Percentiles rank a stretch among this genome's conserved stretches.
These are phyloP conservation scores for Malassezia furfur DNA, from an alignment of 1,284 basidiomycete genomes.

Conservation along the genomic window DNA sequence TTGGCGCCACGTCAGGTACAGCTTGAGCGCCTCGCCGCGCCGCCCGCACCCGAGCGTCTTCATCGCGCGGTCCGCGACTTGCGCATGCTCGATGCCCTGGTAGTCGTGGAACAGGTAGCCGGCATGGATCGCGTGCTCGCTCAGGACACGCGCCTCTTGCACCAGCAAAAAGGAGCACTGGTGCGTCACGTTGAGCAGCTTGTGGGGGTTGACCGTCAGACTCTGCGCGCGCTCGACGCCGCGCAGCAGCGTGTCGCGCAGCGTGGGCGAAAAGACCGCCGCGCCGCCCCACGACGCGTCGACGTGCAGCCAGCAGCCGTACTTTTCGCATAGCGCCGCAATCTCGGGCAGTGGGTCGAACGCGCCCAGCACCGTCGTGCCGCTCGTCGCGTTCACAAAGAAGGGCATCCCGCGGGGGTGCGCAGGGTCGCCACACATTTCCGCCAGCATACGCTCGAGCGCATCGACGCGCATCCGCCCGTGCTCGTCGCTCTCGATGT, in stretches of 20 bases:
- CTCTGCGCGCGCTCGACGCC: constrained; percentile 45
- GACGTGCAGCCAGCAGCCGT: constrained; percentile 48
- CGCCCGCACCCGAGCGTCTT: constrained; percentile 49
- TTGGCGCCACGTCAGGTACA: constrained; percentile 50
- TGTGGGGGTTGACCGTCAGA: constrained; percentile 50
- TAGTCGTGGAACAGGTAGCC: constrained; percentile 49
- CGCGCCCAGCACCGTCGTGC: constrained; percentile 49
- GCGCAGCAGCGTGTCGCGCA: constrained; percentile 25
- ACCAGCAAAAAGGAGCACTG: constrained; percentile 50
- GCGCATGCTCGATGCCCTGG: not conserved
- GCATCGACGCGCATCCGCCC: constrained; percentile 33
- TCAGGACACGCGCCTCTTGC: constrained; percentile 36
- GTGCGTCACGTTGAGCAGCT: constrained; percentile 49
- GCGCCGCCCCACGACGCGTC: constrained; percentile 50
- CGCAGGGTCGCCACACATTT: constrained; percentile 13
- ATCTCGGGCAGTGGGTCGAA: constrained; percentile 48
- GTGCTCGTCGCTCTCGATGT: constrained; percentile 40
- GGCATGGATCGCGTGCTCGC: constrained; percentile 48
- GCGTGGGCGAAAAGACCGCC: constrained; percentile 42
- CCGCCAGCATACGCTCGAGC: constrained; percentile 20
- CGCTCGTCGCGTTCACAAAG: constrained; percentile 50
- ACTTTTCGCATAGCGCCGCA: constrained; percentile 32
- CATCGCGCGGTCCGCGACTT: constrained; percentile 21
- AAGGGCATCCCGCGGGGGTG: constrained; percentile 39
- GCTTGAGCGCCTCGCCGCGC: constrained; percentile 49